Evolutionary conservation across 2,329 filamentous ascomycete species (phyloP).

Genomic region (Lecanicillium sp.): DNA sequence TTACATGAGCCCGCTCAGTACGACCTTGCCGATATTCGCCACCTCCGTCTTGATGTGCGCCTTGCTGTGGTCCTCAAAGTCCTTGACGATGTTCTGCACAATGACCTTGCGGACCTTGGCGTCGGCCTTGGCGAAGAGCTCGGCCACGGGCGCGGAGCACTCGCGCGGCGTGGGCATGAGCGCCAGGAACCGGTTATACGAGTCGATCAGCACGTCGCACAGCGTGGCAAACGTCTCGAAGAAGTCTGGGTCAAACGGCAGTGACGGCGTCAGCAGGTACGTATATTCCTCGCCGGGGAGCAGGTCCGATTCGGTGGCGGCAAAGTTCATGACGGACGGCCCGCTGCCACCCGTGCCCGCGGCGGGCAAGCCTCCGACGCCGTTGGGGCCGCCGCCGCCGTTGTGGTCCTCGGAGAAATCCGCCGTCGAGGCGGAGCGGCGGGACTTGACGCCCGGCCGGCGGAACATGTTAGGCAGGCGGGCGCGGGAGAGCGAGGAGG

Average conservation of each 20-base stretch:
- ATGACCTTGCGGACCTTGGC: slow-evolving; percentile 81
- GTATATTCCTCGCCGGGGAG: slow-evolving; percentile 81
- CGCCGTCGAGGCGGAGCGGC: slow-evolving; percentile 46
- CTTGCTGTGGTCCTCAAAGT: slow-evolving; percentile 86
- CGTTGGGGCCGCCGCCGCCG: slow-evolving; percentile 18
- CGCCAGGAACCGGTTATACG: slow-evolving; percentile 71
- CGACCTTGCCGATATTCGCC: slow-evolving; percentile 78
- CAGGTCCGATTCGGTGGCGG: slow-evolving; percentile 57
- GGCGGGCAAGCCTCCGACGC: slow-evolving; percentile 25
- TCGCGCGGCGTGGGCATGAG: slow-evolving; percentile 70
- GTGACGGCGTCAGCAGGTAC: slow-evolving; percentile 78
- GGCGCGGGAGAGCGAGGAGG: slow-evolving; percentile 66
- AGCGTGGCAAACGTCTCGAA: slow-evolving; percentile 94
- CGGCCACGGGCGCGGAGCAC: slow-evolving; percentile 64
- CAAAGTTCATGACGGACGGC: slow-evolving; percentile 49
- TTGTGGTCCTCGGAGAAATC: slow-evolving; percentile 26
- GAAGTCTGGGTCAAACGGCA: slow-evolving; percentile 96
- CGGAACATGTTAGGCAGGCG: slow-evolving; percentile 82
- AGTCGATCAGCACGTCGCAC: slow-evolving; percentile 91
- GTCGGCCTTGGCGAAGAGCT: slow-evolving; percentile 88
- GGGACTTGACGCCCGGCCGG: slow-evolving; percentile 53
- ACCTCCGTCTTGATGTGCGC: slow-evolving; percentile 73
- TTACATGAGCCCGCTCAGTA: slow-evolving; percentile 77
- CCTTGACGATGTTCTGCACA: slow-evolving; percentile 76
- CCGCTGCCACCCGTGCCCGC: slow-evolving; percentile 28